Base-by-base conservation (phyloP, 2,329 filamentous ascomycete species). In the Hypoxylon sp. region DNA sequence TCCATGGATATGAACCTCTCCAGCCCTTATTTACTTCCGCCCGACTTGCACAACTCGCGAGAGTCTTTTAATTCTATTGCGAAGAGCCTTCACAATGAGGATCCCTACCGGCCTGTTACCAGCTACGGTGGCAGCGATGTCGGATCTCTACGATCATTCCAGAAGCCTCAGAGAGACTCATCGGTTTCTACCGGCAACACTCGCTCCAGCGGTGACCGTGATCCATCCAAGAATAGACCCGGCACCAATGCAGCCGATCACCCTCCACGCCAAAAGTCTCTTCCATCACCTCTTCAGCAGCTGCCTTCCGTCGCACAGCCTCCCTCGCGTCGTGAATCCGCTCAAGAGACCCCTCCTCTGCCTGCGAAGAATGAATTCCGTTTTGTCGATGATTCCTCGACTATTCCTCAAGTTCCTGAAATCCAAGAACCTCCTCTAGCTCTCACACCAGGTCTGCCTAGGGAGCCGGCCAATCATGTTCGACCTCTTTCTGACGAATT, bases 1-100 rank as follows among this genome's bases (percentile, higher is more conserved):
- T 92, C 90, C 35, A 88, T 95, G 87, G 87, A 90, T 74, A 88
- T 94, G 86, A 89, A 92, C 76, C 85, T 94, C 52, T 89, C 88
- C 35, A 96, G 91, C 74, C 96, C 96, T 1, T 99, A 98, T 78
- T 87, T 99, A n/a, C 86, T 98, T n/a, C 94, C 96, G 3, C 92
- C 93, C 1, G 90, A 89, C 60, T 77, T 95, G 19, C 90, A 96
- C 46, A 86, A 88, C 76, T 98, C 95, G 0, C 88, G 89, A 48
- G 94, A 97, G 73, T 98, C 95, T 4, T 85, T 98, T 70, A 90
- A 94, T 79, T 97, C 94, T 2, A 84, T 98, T 71, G 92, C 94
- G 26, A 90, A 92, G 59, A 91, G 91, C 1, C 86, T 95, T 63
- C 87, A 89, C 72, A 87, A 90, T 59, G 92, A 97, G 74, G 95